These are phyloP conservation scores for Fusarium dlaminii DNA, from an alignment of 2,329 filamentous ascomycete species.

Conservation along the genomic window DNA sequence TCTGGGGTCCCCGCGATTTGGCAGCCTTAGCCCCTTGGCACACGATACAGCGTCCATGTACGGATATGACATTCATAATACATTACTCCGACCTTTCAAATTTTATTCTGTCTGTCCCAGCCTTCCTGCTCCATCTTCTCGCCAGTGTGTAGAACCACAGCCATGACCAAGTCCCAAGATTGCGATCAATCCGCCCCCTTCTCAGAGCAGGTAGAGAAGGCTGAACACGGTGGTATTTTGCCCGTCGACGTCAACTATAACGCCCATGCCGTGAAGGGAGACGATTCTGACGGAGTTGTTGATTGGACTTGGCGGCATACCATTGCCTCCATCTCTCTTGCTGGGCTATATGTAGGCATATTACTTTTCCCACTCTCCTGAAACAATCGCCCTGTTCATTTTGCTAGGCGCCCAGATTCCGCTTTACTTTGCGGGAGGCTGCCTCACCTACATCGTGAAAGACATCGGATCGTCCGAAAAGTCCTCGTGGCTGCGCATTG, in stretches of 20 bases:
- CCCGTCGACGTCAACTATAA: neutral
- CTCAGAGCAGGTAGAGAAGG: neutral
- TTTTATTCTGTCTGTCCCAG: accelerated
- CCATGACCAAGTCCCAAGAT: neutral
- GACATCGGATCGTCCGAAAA: neutral
- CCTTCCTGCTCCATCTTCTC: accelerated
- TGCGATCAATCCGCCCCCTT: neutral
- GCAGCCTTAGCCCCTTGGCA: neutral
- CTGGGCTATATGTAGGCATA: neutral
- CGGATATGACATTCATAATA: neutral
- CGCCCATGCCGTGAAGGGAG: neutral
- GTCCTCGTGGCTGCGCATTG: neutral
- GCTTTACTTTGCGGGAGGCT: neutral
- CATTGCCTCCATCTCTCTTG: neutral
- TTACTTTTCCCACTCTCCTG: accelerated
- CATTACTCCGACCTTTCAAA: neutral
- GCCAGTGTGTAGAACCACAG: neutral
- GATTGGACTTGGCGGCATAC: neutral
- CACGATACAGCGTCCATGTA: neutral
- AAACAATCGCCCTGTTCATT: neutral
- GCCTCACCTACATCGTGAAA: neutral
- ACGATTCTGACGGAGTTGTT: neutral
- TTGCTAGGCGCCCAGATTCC: neutral
- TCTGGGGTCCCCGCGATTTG: neutral
- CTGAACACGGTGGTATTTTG: neutral